Percentiles rank a stretch among this genome's conserved stretches.
These are phyloP conservation scores for Xylaria sp. DNA, from an alignment of 2,329 filamentous ascomycete genomes.

Conservation along the genomic window DNA sequence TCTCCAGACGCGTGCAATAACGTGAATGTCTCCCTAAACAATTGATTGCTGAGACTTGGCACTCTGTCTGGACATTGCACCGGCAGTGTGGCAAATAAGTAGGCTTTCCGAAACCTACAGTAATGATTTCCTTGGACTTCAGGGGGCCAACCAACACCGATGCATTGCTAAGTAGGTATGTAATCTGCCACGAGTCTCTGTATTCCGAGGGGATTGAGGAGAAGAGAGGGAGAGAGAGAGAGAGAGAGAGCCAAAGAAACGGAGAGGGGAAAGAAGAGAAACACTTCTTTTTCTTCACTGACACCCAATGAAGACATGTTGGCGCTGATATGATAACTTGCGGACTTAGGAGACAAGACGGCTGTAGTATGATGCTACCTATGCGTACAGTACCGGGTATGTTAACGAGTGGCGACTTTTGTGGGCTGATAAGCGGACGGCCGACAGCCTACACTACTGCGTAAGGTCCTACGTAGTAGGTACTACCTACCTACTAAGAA, in stretches of 20 bases:
- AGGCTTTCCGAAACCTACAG: not conserved
- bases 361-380: not conserved
- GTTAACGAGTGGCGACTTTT: not conserved
- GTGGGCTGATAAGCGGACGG: slow-evolving; percentile 3
- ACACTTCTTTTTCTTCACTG: not conserved
- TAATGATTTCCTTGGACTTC: not conserved
- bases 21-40: not conserved
- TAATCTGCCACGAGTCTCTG: not conserved
- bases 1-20: too few species aligned
- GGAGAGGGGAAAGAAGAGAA: not conserved
- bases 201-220: not conserved
- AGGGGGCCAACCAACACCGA: not conserved
- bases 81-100: not conserved
- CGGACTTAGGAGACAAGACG: slow-evolving; percentile 23
- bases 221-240: not conserved
- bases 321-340: not conserved
- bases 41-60: not conserved
- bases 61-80: not conserved
- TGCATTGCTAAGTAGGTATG: not conserved
- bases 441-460: not conserved
- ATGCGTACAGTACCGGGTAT: not conserved
- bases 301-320: not conserved
- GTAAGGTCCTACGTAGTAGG: too few species aligned
- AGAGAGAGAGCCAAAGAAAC: not conserved
- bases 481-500: too few species aligned